Evolutionary conservation across 2,329 filamentous ascomycete species (phyloP).

Genomic region (Pezicula rhizophila): DNA sequence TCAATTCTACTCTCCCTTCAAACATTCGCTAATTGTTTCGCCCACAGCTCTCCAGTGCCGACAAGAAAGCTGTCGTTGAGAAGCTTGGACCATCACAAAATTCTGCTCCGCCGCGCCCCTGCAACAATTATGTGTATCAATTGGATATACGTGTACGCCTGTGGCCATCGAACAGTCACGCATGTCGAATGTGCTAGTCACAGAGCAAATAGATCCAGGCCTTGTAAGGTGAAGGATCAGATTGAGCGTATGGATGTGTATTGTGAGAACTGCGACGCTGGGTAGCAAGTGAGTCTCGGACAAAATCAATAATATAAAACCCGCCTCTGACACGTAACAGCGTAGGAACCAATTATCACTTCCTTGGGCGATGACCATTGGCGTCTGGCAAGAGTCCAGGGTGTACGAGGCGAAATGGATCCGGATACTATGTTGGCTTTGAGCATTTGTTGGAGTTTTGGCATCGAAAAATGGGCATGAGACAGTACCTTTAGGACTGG

Average conservation of each 20-base stretch:
- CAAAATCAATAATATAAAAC: too few species aligned
- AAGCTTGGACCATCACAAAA: slow-evolving; percentile 1
- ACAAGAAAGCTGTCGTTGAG: background rate
- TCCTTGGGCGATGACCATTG: background rate
- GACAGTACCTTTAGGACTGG: background rate
- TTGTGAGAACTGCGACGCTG: slow-evolving; percentile 5
- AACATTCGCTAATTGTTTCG: background rate
- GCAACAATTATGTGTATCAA: slow-evolving; percentile 5
- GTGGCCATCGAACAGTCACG: slow-evolving; percentile 4
- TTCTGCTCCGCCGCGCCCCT: background rate
- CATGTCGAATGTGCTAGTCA: slow-evolving; percentile 4
- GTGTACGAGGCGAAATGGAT: background rate
- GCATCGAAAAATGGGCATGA: background rate
- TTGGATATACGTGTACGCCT: slow-evolving; percentile 5
- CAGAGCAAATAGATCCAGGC: background rate
- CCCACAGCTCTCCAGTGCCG: background rate
- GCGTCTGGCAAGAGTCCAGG: background rate
- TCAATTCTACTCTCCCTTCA: background rate
- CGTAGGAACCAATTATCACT: too few species aligned
- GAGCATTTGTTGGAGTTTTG: slow-evolving; percentile 6
- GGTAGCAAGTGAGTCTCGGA: background rate
- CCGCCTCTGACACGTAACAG: too few species aligned
- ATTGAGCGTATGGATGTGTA: slow-evolving; percentile 1
- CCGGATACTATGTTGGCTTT: background rate
- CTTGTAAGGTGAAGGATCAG: slow-evolving; percentile 5